phyloP scores from a whole-genome alignment of 1,139 yeast species.

The Blastobotrys ciferrii region DNA sequence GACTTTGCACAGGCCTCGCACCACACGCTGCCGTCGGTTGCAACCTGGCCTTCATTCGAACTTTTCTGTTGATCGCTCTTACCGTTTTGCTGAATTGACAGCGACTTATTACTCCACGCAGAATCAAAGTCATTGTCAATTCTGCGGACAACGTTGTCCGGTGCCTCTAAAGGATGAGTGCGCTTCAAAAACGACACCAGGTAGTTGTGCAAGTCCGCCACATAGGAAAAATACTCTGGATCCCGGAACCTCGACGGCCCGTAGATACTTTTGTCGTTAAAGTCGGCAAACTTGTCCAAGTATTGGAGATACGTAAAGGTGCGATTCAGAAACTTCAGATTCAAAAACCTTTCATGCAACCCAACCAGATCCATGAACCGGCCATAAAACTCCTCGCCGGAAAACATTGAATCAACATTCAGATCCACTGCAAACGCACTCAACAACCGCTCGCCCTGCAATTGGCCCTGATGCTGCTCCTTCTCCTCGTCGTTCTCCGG shows the following conservation, averaged over 20 bases:
- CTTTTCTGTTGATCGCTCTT: slow-evolving; percentile 34
- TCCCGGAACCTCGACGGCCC: slow-evolving; percentile 29
- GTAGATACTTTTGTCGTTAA: slow-evolving; percentile 34
- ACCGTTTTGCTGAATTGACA: slow-evolving; percentile 8
- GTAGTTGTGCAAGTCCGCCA: slow-evolving; percentile 47
- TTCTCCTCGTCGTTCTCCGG: slow-evolving; percentile 7
- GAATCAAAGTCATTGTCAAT: slow-evolving; percentile 40
- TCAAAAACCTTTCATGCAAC: slow-evolving; percentile 52
- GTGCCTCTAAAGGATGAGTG: slow-evolving; percentile 51
- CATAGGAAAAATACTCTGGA: slow-evolving; percentile 45
- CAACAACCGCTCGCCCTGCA: slow-evolving; percentile 18
- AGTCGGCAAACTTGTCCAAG: slow-evolving; percentile 46
- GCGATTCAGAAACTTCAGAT: slow-evolving; percentile 36
- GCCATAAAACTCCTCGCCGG: slow-evolving; percentile 64
- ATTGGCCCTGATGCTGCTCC: slow-evolving; percentile 8
- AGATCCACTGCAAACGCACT: slow-evolving; percentile 47
- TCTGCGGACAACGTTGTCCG: slow-evolving; percentile 37
- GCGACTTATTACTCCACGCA: slow-evolving; percentile 30
- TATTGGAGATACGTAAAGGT: slow-evolving; percentile 51
- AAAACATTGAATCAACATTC: slow-evolving; percentile 49
- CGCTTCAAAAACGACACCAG: slow-evolving; percentile 46
- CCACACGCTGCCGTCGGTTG: slow-evolving; percentile 32
- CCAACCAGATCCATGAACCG: slow-evolving; percentile 56
- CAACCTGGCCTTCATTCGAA: slow-evolving; percentile 6
- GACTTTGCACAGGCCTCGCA: slow-evolving; percentile 65